phyloP scores from a whole-genome alignment of 1,284 basidiomycete genomes.

The Hypsizygus ulmarius region DNA sequence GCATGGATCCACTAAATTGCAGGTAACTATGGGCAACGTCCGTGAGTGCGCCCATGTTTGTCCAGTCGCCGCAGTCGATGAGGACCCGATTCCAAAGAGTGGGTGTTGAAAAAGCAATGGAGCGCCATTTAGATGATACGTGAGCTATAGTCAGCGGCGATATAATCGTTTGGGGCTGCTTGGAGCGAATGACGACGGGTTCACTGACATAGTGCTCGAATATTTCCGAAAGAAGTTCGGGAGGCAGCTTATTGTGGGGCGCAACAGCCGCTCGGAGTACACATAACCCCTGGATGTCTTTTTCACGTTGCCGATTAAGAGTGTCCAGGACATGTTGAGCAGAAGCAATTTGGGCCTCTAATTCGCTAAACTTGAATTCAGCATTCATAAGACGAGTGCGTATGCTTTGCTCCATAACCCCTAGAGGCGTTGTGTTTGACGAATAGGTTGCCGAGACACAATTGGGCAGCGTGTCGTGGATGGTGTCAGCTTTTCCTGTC shows the following conservation, averaged over 20 bases:
- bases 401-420: too few species aligned
- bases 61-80: constrained; percentile 14
- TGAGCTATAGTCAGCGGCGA: constrained; percentile 1
- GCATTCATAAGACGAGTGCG: too few species aligned
- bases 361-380: too few species aligned
- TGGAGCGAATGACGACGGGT: not conserved
- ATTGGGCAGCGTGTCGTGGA: too few species aligned
- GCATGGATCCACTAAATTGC: constrained; percentile 1
- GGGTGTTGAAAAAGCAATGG: not conserved
- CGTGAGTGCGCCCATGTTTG: constrained; percentile 1
- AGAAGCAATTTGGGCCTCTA: too few species aligned
- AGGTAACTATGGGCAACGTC: constrained; percentile 9
- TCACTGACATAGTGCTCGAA: constrained; percentile 7
- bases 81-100: constrained; percentile 14
- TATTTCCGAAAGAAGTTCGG: constrained; percentile 13
- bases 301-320: not conserved
- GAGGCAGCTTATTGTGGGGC: constrained; percentile 6
- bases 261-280: not conserved
- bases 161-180: constrained; percentile 1
- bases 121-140: constrained; percentile 12
- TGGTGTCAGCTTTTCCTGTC: too few species aligned
- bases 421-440: too few species aligned
- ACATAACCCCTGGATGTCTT: too few species aligned
- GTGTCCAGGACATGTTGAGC: not conserved
- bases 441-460: too few species aligned